Evolutionary conservation across 1,139 yeast genomes (phyloP), one percentile per base, ranked within the genome.

Genomic region (Petasospora rhodanensis): DNA sequence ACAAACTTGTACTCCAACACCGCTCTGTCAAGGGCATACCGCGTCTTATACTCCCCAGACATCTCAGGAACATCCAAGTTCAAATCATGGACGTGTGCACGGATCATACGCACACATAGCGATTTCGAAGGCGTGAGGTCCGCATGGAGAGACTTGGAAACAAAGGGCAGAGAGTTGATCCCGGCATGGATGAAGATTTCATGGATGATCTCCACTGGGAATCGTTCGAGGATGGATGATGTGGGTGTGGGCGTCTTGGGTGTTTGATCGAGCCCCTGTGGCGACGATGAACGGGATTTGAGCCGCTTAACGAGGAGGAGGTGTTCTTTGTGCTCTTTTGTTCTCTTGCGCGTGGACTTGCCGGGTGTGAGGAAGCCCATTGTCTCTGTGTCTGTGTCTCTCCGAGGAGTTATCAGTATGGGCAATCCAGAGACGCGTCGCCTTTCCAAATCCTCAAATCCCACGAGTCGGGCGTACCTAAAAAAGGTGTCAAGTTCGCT

Each of bases 131-230:
- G 47, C 11, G 21, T 20, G 6, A 48, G 26, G 2, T 31, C 29
- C 4, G 14, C 14, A 21, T 28, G 10, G 3, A 47, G 22, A 7
- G 15, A 9, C 19, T 36, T 44, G 26, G 34, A 40, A 3, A 36
- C 35, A 13, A 49, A 32, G 1, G 51, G 51, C 3, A 47, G 26
- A 1, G 26, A 10, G n/a, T 35, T 34, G n/a, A 37, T 18, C 4
- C 43, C 42, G 4, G 43, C 22, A 7, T 24, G 22, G 6, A 41
- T 24, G 22, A 46, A 41, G 6, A 49, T 34, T 20, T 43, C 40
- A 22, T 46, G 49, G 3, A 47, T 24, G 7, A 49, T 33, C 29
- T 49, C 54, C 5, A 37, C 28, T 6, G 54, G 54, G 5, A 49
- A 24, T 7, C 35, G 35, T 18, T 46, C 50, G 2, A 49, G 20